These are phyloP conservation scores for Aureobasidium mangrovei DNA, from an alignment of 2,329 filamentous ascomycete genomes.

Conservation along the genomic window DNA sequence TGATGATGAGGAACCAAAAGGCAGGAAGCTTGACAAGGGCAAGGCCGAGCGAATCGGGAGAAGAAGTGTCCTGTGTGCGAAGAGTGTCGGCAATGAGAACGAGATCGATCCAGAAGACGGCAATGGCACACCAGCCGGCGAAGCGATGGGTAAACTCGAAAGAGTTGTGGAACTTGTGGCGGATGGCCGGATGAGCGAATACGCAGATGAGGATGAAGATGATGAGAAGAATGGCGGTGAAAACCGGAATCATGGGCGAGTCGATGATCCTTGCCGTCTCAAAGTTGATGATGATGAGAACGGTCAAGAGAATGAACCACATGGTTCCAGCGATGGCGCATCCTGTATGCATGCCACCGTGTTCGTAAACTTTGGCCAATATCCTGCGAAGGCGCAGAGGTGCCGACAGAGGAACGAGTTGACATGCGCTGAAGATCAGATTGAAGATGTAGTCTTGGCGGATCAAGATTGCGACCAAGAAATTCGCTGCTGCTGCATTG, in stretches of 20 bases:
- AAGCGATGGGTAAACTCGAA: conserved; percentile 67
- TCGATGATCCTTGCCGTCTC: conserved; percentile 3
- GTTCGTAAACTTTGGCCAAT: conserved; percentile 23
- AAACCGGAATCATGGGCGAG: conserved; percentile 33
- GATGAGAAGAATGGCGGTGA: conserved; percentile 50
- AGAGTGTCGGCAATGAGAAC: conserved; percentile 44
- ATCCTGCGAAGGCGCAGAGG: conserved; percentile 4
- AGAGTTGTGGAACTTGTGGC: conserved; percentile 54
- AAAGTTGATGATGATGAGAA: conserved; percentile 24
- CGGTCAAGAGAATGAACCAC: conserved; percentile 37
- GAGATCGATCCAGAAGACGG: conserved; percentile 56
- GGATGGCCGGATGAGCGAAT: conserved; percentile 56
- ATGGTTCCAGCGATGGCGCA: conserved; percentile 28
- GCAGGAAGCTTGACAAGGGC: conserved; percentile 38
- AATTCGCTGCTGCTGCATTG: conserved; percentile 12
- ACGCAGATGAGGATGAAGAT: conserved; percentile 52
- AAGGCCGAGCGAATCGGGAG: conserved; percentile 26
- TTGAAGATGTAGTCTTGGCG: conserved; percentile 14
- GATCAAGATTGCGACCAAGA: conserved; percentile 7
- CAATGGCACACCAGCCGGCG: conserved; percentile 57
- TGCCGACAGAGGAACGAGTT: not conserved
- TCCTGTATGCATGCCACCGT: conserved; percentile 33
- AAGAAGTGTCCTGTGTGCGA: conserved; percentile 19
- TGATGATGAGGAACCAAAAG: conserved; percentile 60
- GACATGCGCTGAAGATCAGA: conserved; percentile 1